Conservation (phyloP, 164 flowering plant genomes). For the Berberis thunbergii region DNA sequence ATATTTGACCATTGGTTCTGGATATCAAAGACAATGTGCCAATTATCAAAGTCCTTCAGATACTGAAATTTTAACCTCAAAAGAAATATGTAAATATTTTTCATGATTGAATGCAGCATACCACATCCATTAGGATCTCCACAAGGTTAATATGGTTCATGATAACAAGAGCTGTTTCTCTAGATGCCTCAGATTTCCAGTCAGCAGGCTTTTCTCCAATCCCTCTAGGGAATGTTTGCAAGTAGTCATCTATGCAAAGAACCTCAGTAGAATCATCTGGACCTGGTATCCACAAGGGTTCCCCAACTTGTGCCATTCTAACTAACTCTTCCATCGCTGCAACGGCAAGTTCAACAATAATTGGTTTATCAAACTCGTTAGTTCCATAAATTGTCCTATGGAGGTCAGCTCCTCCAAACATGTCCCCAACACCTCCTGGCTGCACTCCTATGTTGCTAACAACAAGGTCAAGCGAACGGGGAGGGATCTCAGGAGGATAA, state of each 20-base stretch:
- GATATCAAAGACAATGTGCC: background rate
- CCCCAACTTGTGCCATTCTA: slow-evolving; percentile 48
- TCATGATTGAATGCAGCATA: slow-evolving; percentile 2
- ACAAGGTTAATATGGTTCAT: slow-evolving; percentile 69
- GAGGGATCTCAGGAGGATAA: slow-evolving; percentile 27
- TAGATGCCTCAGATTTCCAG: slow-evolving; percentile 58
- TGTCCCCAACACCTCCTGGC: slow-evolving; percentile 29
- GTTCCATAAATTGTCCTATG: slow-evolving; percentile 36
- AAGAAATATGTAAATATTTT: too few relatives aligned
- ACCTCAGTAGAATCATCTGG: slow-evolving; percentile 16
- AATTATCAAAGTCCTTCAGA: too few relatives aligned
- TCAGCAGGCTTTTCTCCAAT: slow-evolving; percentile 60
- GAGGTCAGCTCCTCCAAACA: slow-evolving; percentile 36
- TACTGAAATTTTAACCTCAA: too few relatives aligned
- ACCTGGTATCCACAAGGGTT: slow-evolving; percentile 42
- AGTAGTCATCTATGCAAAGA: slow-evolving; percentile 27
- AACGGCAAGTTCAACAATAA: slow-evolving; percentile 64
- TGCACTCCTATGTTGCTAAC: slow-evolving; percentile 49
- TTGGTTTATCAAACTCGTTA: slow-evolving; percentile 51
- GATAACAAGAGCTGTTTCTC: slow-evolving; percentile 57
- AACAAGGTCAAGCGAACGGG: slow-evolving; percentile 64
- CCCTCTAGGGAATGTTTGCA: slow-evolving; percentile 53
- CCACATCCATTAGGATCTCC: slow-evolving; percentile 87
- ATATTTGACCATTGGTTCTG: slow-evolving; percentile 81
- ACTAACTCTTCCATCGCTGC: slow-evolving; percentile 73